Evolutionary conservation across 495 filamentous ascomycete species (phyloP), one percentile per base, ranked within the genome.

Genomic region (Aspergillus steynii): DNA sequence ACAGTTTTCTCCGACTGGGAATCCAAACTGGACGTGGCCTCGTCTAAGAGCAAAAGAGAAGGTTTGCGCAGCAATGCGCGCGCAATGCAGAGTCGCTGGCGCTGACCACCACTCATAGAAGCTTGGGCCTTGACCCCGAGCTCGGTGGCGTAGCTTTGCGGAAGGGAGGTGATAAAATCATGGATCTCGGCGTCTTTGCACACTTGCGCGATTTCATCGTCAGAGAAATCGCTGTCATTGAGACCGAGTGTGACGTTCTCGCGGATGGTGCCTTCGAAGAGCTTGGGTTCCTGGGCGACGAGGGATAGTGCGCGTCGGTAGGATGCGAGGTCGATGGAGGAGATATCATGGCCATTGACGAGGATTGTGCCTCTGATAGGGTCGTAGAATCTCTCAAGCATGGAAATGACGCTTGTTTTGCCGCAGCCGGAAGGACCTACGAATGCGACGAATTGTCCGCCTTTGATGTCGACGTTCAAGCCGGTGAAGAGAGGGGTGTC

Each of bases 341-440:
- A 69, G 6, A 88, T 79, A 59, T 83, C 74, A 29, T 70, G 70
- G 1, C 78, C 82, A 65, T 87, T 80, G 53, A 83, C 67, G 0
- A 80, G 61, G 37, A 91, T 85, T 34, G 63, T 65, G 27, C 88
- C 88, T 26, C 72, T 71, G 5, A 69, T 71, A 0, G 81, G 71
- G 28, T 84, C 77, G 67, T 90, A 91, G 69, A 90, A 89, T 26
- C 81, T 55, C 71, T 88, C 86, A 1, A 92, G 71, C 0, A 92
- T 73, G 3, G 82, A 82, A 20, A 91, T 79, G 27, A 88, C 77
- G 15, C 85, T 90, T 1, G 83, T 87, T 65, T 94, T 94, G 12
- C 90, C 90, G 31, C 85, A 89, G 25, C 90, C 90, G 0, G 82
- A 86, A 0, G 87, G 75, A 2, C 90, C 90, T 6, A 92, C 89